Conservation (phyloP, 495 filamentous ascomycete genomes). For the Glarea lozoyensis region DNA sequence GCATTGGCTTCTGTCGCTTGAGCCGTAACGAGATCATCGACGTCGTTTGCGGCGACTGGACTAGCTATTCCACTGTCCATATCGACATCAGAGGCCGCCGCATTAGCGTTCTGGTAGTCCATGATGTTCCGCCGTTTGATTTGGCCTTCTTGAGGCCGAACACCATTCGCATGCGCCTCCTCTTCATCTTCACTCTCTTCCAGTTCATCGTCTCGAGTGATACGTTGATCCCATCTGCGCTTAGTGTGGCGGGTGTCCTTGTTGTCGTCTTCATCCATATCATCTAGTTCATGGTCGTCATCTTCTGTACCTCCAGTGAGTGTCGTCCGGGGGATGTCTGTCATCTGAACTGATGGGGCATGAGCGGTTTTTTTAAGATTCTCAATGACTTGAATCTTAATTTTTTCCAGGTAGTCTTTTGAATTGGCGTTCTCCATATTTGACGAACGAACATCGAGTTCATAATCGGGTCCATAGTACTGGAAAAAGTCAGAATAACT, state of each 20-base stretch:
- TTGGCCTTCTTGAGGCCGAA: conserved; percentile 51
- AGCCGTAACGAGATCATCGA: conserved; percentile 38
- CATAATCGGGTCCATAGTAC: conserved; percentile 97
- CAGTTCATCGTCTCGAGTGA: conserved; percentile 67
- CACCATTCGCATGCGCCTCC: conserved; percentile 61
- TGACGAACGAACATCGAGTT: conserved; percentile 86
- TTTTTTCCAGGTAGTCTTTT: conserved; percentile 89
- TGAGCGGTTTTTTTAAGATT: conserved; percentile 85
- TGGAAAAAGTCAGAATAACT: conserved; percentile 31
- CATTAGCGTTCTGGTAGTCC: conserved; percentile 58
- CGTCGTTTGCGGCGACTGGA: conserved; percentile 36
- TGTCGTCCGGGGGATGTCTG: conserved; percentile 77
- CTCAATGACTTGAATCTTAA: conserved; percentile 82
- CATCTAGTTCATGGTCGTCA: conserved; percentile 73
- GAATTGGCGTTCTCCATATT: conserved; percentile 99
- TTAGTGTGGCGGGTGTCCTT: conserved; percentile 77
- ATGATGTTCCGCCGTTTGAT: conserved; percentile 54
- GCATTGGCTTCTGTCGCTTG: conserved; percentile 39
- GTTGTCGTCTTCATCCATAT: conserved; percentile 84
- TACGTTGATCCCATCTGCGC: conserved; percentile 71
- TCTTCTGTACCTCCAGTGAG: conserved; percentile 61
- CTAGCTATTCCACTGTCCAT: conserved; percentile 53
- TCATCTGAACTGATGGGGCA: conserved; percentile 90
- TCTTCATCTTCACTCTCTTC: conserved; percentile 88
- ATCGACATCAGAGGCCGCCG: conserved; percentile 51